phyloP scores from a whole-genome alignment of 2,329 filamentous ascomycete genomes.

The Epichloe uncinata region DNA sequence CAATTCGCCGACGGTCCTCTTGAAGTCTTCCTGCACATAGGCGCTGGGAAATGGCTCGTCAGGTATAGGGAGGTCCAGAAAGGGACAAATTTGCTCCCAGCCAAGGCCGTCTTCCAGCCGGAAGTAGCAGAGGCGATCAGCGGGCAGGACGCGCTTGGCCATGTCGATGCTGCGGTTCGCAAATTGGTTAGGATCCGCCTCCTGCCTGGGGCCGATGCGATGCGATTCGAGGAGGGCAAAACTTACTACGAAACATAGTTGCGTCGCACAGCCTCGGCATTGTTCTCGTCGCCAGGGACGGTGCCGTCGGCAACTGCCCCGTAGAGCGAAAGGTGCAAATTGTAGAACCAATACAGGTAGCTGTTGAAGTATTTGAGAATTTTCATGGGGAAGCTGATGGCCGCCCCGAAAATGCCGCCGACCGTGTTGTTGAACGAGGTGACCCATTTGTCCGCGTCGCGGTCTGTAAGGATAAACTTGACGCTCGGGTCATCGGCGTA shows the following conservation, averaged over 20 bases:
- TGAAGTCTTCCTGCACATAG: background rate
- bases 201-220: background rate
- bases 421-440: slow-evolving; percentile 14
- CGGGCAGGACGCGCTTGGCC: slow-evolving; percentile 14
- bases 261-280: background rate
- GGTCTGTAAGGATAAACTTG: too few relatives aligned
- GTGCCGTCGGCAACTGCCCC: background rate
- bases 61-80: slow-evolving; percentile 18
- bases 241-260: slow-evolving; percentile 3
- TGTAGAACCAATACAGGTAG: slow-evolving; percentile 3
- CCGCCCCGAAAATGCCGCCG: background rate
- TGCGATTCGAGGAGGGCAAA: background rate
- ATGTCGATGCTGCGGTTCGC: slow-evolving; percentile 11
- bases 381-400: slow-evolving; percentile 13
- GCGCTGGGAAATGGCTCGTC: slow-evolving; percentile 4
- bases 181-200: background rate
- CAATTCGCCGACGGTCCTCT: background rate
- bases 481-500: too few relatives aligned
- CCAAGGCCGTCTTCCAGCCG: slow-evolving; percentile 22
- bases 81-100: slow-evolving; percentile 23
- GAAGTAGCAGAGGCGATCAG: slow-evolving; percentile 15
- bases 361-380: slow-evolving; percentile 14
- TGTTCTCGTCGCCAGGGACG: background rate
- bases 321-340: slow-evolving; percentile 1
- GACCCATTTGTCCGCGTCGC: slow-evolving; percentile 3